phyloP scores from a whole-genome alignment of 2,329 filamentous ascomycete species.

The Sarocladium kiliense region DNA sequence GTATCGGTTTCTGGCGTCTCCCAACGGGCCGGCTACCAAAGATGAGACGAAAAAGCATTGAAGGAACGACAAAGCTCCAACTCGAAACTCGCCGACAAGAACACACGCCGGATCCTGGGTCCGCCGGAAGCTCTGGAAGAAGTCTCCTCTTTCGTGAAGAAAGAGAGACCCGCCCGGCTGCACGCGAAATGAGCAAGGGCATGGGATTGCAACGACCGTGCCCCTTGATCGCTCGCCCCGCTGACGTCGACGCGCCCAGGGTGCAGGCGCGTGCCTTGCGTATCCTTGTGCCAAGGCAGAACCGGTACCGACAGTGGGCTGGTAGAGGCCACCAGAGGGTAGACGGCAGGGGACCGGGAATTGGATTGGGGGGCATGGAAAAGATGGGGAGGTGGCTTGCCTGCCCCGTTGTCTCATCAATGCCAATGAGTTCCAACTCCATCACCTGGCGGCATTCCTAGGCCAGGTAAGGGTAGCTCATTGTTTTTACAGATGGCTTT shows the following conservation, averaged over 20 bases:
- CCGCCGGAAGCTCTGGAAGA: background rate
- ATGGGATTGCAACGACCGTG: background rate
- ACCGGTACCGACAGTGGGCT: background rate
- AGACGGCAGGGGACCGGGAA: background rate
- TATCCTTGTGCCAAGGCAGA: background rate
- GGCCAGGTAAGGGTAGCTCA: background rate
- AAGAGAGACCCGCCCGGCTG: background rate
- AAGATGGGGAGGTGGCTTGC: background rate
- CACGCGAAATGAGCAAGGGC: background rate
- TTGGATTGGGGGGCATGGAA: background rate
- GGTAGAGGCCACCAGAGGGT: background rate
- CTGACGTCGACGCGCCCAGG: constrained; percentile 5
- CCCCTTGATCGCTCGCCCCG: background rate
- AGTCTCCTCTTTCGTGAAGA: background rate
- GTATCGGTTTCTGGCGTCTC: background rate
- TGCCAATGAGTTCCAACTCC: background rate
- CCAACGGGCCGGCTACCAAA: background rate
- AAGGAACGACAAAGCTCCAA: background rate
- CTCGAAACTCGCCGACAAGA: background rate
- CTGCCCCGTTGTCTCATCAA: constrained; percentile 4
- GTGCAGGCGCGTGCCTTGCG: background rate
- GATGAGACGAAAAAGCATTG: background rate
- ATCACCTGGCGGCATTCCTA: background rate
- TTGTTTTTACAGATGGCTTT: too few relatives aligned
- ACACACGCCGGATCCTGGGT: background rate